Conservation (phyloP, 2,329 filamentous ascomycete genomes). For the Nigrospora oryzae region DNA sequence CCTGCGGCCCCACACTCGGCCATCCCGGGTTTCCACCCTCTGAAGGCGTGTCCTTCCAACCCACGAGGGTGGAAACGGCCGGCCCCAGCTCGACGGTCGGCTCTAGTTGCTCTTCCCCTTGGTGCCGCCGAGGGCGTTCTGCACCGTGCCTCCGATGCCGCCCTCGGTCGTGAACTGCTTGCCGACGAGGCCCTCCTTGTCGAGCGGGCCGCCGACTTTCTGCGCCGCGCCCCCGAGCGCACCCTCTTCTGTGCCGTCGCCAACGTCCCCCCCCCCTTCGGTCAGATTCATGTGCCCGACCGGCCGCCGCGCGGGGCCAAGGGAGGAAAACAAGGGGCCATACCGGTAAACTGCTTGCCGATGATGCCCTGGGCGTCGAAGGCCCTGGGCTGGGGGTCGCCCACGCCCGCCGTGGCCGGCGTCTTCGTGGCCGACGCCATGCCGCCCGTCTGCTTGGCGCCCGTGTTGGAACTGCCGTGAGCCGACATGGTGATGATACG, state of each 20-base stretch:
- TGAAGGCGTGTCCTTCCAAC: too few species aligned
- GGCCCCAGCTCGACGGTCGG: too few species aligned
- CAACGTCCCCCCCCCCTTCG: not conserved
- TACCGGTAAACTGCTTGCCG: conserved; percentile 48
- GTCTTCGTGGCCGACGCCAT: conserved; percentile 17
- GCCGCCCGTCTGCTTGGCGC: conserved; percentile 17
- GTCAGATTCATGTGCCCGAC: not conserved
- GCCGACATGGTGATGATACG: conserved; percentile 15
- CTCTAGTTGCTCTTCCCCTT: conserved; percentile 20
- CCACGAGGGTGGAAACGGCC: too few species aligned
- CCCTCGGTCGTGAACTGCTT: conserved; percentile 47
- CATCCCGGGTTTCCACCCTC: too few species aligned
- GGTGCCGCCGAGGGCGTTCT: conserved; percentile 31
- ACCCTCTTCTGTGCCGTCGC: conserved; percentile 28
- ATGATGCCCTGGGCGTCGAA: conserved; percentile 41
- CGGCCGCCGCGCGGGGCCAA: not conserved
- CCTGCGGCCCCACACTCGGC: too few species aligned
- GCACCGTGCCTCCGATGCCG: conserved; percentile 43
- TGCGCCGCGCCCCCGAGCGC: conserved; percentile 40
- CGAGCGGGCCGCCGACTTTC: conserved; percentile 39
- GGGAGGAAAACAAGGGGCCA: not conserved
- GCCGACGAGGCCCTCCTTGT: conserved; percentile 43
- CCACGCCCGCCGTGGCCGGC: conserved; percentile 19
- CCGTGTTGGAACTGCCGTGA: conserved; percentile 20
- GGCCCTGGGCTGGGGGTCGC: conserved; percentile 25